Conservation (phyloP, 139 green algal species). For the Pleodorina starrii region DNA sequence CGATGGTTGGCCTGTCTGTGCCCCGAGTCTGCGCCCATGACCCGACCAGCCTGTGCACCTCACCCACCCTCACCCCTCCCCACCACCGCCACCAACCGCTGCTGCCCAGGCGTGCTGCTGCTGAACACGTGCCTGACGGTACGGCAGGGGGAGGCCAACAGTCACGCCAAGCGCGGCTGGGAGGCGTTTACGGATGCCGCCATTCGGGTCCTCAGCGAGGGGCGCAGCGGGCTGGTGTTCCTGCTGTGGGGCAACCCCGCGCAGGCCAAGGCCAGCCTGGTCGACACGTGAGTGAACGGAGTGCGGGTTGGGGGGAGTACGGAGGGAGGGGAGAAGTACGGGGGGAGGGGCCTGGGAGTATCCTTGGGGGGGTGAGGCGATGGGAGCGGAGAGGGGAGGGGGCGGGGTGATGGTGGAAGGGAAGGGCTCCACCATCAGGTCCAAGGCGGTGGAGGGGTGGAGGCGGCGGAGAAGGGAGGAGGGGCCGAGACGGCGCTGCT, state of each 20-base stretch:
- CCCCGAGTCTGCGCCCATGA: too few relatives aligned
- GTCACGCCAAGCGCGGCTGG: constrained; percentile 75
- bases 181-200: constrained; percentile 92
- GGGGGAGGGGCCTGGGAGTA: too few relatives aligned
- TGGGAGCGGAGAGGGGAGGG: too few relatives aligned
- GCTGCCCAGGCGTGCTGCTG: constrained; percentile 92
- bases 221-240: constrained; percentile 87
- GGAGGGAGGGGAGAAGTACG: too few relatives aligned
- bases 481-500: too few relatives aligned
- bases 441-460: too few relatives aligned
- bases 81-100: too few relatives aligned
- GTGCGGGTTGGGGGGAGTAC: not conserved
- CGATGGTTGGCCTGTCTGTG: too few relatives aligned
- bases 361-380: too few relatives aligned
- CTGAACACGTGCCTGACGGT: constrained; percentile 97
- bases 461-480: too few relatives aligned
- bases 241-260: constrained; percentile 91
- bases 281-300: constrained; percentile 52
- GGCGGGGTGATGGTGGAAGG: too few relatives aligned
- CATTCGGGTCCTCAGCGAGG: constrained; percentile 78
- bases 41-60: not conserved
- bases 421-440: too few relatives aligned
- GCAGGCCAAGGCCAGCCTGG: constrained; percentile 67
- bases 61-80: not conserved
- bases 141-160: constrained; percentile 83